These are phyloP conservation scores for Cutaneotrichosporon arboriforme DNA, from an alignment of 1,284 basidiomycete genomes.

Conservation along the genomic window DNA sequence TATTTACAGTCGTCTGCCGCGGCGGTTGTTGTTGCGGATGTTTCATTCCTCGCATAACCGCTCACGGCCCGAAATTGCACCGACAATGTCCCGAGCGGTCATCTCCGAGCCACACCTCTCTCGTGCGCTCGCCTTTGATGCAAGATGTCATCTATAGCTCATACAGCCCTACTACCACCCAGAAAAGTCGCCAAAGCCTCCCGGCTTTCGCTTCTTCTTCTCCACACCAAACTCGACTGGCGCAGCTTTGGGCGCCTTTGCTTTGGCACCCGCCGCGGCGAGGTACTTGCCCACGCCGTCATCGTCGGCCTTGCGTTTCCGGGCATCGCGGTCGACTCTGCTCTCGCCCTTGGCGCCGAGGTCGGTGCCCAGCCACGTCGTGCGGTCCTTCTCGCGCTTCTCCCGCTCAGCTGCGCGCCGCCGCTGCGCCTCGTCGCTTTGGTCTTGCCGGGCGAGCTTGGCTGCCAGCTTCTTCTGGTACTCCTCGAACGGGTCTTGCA, in stretches of 20 bases:
- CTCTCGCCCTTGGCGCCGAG: conserved; percentile 43
- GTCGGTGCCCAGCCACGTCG: conserved; percentile 49
- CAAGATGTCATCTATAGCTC: not conserved
- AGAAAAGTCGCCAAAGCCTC: conserved; percentile 50
- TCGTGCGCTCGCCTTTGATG: too few species aligned
- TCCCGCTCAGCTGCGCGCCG: conserved; percentile 36
- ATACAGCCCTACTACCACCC: conserved; percentile 28
- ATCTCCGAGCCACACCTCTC: too few species aligned
- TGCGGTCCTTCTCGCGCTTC: conserved; percentile 49
- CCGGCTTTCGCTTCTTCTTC: conserved; percentile 48
- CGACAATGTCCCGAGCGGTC: too few species aligned
- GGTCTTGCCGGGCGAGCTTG: conserved; percentile 40
- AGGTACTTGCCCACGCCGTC: conserved; percentile 50
- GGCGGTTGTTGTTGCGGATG: too few species aligned
- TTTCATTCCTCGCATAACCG: too few species aligned
- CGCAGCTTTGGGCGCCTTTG: conserved; percentile 1
- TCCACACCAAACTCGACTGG: conserved; percentile 37
- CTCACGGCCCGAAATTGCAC: too few species aligned
- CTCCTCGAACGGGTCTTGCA: conserved; percentile 51
- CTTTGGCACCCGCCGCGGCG: conserved; percentile 6
- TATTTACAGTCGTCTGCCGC: too few species aligned
- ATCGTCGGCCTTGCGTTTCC: conserved; percentile 35
- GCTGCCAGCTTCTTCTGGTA: conserved; percentile 47
- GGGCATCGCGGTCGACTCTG: conserved; percentile 25
- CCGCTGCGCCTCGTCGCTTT: conserved; percentile 41